Evolutionary conservation across 2,329 filamentous ascomycete genomes (phyloP).

Genomic region (Aspergillus fumigatus): DNA sequence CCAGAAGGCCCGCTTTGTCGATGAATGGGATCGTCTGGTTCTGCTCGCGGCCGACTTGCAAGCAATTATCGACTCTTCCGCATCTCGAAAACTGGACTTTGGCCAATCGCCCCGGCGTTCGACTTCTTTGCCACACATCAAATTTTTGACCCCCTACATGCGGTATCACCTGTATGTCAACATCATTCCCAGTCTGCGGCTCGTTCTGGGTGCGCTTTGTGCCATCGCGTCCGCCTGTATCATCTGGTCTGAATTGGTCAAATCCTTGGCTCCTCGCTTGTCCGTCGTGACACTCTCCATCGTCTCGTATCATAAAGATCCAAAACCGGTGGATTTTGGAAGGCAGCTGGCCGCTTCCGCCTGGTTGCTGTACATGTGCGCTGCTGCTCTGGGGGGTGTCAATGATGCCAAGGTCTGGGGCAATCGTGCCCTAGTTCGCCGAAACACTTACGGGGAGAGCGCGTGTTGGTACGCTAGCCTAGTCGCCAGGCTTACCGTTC

Average conservation of each 20-base stretch:
- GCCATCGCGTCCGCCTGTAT: constrained; percentile 74
- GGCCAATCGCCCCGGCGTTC: constrained; percentile 54
- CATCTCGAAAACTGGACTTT: constrained; percentile 76
- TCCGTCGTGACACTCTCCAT: constrained; percentile 63
- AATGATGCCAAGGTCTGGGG: constrained; percentile 97
- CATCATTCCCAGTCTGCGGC: constrained; percentile 63
- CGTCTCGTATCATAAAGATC: constrained; percentile 64
- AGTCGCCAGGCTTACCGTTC: constrained; percentile 87
- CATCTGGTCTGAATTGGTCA: constrained; percentile 90
- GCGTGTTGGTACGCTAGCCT: constrained; percentile 96
- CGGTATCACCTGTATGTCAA: constrained; percentile 75
- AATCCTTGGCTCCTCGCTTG: constrained; percentile 69
- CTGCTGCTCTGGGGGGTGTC: constrained; percentile 79
- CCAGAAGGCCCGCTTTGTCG: constrained; percentile 73
- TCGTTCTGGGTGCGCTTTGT: constrained; percentile 63
- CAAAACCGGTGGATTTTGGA: constrained; percentile 74
- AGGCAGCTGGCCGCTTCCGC: constrained; percentile 77
- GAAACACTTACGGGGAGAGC: constrained; percentile 87
- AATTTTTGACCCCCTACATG: constrained; percentile 71
- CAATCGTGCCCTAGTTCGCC: constrained; percentile 79
- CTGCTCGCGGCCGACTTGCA: constrained; percentile 70
- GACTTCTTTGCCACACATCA: constrained; percentile 51
- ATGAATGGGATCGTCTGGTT: constrained; percentile 80
- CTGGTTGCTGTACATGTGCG: constrained; percentile 96
- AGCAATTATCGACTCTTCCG: constrained; percentile 75